Conservation (phyloP, 2,329 filamentous ascomycete genomes). For the Tolypocladium sp. region DNA sequence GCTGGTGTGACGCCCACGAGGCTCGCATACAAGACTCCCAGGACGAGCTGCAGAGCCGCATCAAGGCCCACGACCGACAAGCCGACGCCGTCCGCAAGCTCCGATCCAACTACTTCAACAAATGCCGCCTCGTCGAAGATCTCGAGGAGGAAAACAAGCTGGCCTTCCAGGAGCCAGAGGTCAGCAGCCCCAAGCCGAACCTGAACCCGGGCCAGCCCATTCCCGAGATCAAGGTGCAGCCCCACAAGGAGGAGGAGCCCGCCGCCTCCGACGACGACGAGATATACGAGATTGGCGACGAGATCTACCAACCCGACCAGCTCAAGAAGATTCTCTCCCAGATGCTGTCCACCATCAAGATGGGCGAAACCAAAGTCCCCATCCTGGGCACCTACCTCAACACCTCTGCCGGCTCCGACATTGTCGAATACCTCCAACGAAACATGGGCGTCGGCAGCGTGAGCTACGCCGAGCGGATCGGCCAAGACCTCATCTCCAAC, state of each 20-base stretch:
- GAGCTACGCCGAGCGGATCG: slow-evolving; percentile 87
- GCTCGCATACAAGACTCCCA: slow-evolving; percentile 86
- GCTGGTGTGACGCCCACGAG: slow-evolving; percentile 95
- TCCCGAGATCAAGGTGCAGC: slow-evolving; percentile 81
- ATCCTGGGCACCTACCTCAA: slow-evolving; percentile 94
- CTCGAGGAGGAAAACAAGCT: slow-evolving; percentile 98
- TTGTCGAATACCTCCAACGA: slow-evolving; percentile 90
- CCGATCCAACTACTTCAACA: slow-evolving; percentile 96
- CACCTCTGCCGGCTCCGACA: slow-evolving; percentile 82
- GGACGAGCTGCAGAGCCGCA: slow-evolving; percentile 81
- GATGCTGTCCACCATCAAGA: slow-evolving; percentile 77
- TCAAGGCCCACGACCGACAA: slow-evolving; percentile 90
- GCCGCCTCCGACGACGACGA: slow-evolving; percentile 59
- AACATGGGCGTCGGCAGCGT: slow-evolving; percentile 77
- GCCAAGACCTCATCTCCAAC: slow-evolving; percentile 79
- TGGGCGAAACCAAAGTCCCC: slow-evolving; percentile 88
- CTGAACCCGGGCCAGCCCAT: slow-evolving; percentile 43
- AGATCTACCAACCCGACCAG: slow-evolving; percentile 75
- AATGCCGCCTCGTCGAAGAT: slow-evolving; percentile 91
- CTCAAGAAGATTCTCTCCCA: slow-evolving; percentile 83
- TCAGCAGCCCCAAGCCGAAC: slow-evolving; percentile 55
- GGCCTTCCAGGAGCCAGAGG: slow-evolving; percentile 81
- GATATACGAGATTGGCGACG: slow-evolving; percentile 81
- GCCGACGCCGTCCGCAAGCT: slow-evolving; percentile 86
- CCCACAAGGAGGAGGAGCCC: slow-evolving; percentile 52